A percentile compares a stretch with the other conserved stretches of the same genome.
These are phyloP conservation scores for Mollisia scopiformis DNA, from an alignment of 2,329 filamentous ascomycete genomes.

Conservation along the genomic window DNA sequence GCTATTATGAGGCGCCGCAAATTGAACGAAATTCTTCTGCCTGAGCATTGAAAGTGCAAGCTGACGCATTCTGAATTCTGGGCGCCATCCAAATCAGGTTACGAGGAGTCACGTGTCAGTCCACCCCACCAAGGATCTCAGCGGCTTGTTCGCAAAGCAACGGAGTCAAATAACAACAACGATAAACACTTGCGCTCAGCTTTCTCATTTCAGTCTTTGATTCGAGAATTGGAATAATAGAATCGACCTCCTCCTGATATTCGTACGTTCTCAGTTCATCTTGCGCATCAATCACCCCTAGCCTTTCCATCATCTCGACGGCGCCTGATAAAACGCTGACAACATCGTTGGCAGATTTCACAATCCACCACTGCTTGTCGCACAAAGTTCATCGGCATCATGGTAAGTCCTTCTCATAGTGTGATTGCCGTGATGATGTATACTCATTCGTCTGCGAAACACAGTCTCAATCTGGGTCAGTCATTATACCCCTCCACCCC, in stretches of 20 bases:
- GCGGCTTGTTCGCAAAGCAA: slow-evolving; percentile 2
- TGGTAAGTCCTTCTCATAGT: slow-evolving; percentile 15
- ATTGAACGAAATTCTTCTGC: neutral
- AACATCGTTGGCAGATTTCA: slow-evolving; percentile 17
- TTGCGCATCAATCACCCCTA: neutral
- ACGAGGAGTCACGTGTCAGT: slow-evolving; percentile 9
- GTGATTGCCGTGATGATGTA: neutral
- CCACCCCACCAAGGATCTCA: slow-evolving; percentile 21
- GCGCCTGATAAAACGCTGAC: slow-evolving; percentile 24
- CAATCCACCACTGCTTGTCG: slow-evolving; percentile 20
- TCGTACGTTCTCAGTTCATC: neutral
- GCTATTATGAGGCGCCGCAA: neutral
- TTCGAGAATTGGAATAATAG: neutral
- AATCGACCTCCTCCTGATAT: neutral
- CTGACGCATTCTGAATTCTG: neutral
- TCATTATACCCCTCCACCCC: slow-evolving; percentile 37
- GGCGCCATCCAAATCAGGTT: neutral
- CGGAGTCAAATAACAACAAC: slow-evolving; percentile 4
- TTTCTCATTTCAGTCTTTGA: slow-evolving; percentile 1
- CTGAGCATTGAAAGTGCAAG: neutral
- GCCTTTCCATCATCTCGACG: neutral
- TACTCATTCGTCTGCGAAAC: slow-evolving; percentile 23
- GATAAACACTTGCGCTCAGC: slow-evolving; percentile 15
- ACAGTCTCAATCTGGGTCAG: slow-evolving; percentile 72
- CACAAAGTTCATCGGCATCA: slow-evolving; percentile 20